Evolutionary conservation across 2,329 filamentous ascomycete species (phyloP).

Genomic region (Diplocarpon mali): DNA sequence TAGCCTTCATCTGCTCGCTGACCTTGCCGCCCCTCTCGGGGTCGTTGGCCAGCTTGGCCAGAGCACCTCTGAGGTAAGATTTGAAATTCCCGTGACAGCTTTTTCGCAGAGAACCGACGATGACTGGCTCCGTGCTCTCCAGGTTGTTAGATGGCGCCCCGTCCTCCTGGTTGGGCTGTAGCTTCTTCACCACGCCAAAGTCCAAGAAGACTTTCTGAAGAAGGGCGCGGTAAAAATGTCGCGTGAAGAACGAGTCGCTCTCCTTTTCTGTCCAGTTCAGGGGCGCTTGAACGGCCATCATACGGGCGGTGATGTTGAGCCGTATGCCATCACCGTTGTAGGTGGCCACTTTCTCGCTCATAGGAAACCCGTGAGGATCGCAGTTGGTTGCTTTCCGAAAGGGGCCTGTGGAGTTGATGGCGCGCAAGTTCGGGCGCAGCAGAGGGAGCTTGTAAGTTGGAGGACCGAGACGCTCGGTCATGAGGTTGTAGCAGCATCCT

Average conservation of each 20-base stretch:
- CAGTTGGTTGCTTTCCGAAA: constrained; percentile 56
- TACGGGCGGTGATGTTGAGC: constrained; percentile 89
- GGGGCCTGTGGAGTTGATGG: constrained; percentile 55
- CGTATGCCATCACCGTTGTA: constrained; percentile 54
- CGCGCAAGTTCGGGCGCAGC: constrained; percentile 57
- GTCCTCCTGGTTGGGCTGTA: constrained; percentile 11
- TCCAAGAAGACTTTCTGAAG: constrained; percentile 91
- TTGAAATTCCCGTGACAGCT: constrained; percentile 64
- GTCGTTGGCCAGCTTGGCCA: constrained; percentile 59
- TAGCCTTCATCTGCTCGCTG: constrained; percentile 48
- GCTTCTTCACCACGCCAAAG: constrained; percentile 58
- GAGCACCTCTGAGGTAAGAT: constrained; percentile 69
- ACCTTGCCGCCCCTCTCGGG: constrained; percentile 50
- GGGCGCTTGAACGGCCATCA: constrained; percentile 97
- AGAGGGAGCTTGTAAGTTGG: constrained; percentile 77
- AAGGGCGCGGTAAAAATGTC: constrained; percentile 86
- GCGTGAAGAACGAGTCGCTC: constrained; percentile 78
- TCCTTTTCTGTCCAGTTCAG: constrained; percentile 79
- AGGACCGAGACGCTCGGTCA: constrained; percentile 81
- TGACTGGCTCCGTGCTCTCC: constrained; percentile 63
- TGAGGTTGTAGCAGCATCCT: constrained; percentile 94
- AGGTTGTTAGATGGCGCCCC: constrained; percentile 8
- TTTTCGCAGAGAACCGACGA: constrained; percentile 78
- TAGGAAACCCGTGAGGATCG: constrained; percentile 88
- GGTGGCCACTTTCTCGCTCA: constrained; percentile 60